Evolutionary conservation across 1,284 basidiomycete species (phyloP).

Genomic region (Ustanciosporium gigantosporum): DNA sequence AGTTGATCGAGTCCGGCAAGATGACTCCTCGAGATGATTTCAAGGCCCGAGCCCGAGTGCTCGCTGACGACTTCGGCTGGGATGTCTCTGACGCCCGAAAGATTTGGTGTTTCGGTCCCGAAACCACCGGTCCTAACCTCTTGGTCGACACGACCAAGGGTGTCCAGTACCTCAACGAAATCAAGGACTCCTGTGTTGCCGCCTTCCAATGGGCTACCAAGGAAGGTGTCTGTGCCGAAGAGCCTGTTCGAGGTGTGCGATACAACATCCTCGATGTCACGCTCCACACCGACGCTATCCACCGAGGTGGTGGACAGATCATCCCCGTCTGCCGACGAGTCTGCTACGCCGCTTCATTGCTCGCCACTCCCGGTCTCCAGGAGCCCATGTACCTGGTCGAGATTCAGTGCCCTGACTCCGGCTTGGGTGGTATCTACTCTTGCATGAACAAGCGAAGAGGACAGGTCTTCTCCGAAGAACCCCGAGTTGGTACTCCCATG

Average conservation of each 20-base stretch:
- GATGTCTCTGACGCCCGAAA: constrained; percentile 99
- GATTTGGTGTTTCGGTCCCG: constrained; percentile 99
- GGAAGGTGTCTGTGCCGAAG: constrained; percentile 87
- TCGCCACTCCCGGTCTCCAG: constrained; percentile 88
- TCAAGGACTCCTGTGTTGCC: constrained; percentile 99
- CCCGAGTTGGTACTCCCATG: constrained; percentile 96
- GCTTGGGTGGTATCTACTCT: constrained; percentile 96
- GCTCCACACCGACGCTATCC: constrained; percentile 97
- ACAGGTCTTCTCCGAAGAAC: constrained; percentile 97
- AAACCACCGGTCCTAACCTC: constrained; percentile 95
- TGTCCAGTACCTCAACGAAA: constrained; percentile 77
- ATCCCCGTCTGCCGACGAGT: constrained; percentile 96
- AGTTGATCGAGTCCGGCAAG: constrained; percentile 86
- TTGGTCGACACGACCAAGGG: constrained; percentile 98
- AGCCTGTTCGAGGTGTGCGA: constrained; percentile 98
- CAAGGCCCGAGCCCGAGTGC: constrained; percentile 90
- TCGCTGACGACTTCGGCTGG: constrained; percentile 97
- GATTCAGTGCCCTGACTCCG: constrained; percentile 96
- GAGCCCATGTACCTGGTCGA: constrained; percentile 98
- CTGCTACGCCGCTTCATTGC: constrained; percentile 90
- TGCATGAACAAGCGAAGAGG: constrained; percentile 95
- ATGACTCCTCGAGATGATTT: constrained; percentile 93
- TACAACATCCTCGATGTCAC: constrained; percentile 96
- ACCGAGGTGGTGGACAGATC: constrained; percentile 98
- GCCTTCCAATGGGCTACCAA: constrained; percentile 97